Conservation (phyloP, 2,329 filamentous ascomycete species). For the Pseudopithomyces maydicus region DNA sequence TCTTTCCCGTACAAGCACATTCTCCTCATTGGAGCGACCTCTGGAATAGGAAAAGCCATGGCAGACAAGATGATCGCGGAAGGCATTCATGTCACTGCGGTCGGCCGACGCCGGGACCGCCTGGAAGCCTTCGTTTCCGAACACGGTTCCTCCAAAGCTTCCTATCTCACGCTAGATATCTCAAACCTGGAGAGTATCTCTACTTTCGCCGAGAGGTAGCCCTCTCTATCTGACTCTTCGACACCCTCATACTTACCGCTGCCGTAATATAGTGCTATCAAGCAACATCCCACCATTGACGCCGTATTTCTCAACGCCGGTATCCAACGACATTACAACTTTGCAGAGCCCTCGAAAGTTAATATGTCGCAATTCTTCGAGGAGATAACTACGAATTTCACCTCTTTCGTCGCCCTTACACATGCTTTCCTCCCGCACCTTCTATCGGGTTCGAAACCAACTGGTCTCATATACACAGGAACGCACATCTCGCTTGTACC, state of each 20-base stretch:
- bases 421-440: slow-evolving; percentile 56
- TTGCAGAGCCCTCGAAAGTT: slow-evolving; percentile 52
- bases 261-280: slow-evolving; percentile 30
- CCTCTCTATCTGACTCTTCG: neutral
- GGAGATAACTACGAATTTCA: slow-evolving; percentile 57
- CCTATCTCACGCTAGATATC: slow-evolving; percentile 54
- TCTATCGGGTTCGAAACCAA: slow-evolving; percentile 26
- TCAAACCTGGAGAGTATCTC: slow-evolving; percentile 50
- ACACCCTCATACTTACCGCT: neutral
- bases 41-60: slow-evolving; percentile 59
- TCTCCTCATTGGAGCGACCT: slow-evolving; percentile 61
- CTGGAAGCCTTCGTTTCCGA: slow-evolving; percentile 55
- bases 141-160: slow-evolving; percentile 51
- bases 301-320: slow-evolving; percentile 64
- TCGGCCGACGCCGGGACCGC: slow-evolving; percentile 59
- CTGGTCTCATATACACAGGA: slow-evolving; percentile 39
- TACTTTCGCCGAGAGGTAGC: slow-evolving; percentile 48
- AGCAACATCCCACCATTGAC: slow-evolving; percentile 57
- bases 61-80: slow-evolving; percentile 53
- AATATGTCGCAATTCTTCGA: slow-evolving; percentile 47
- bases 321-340: slow-evolving; percentile 56
- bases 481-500: slow-evolving; percentile 57
- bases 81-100: slow-evolving; percentile 60
- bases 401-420: slow-evolving; percentile 51
- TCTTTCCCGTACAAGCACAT: slow-evolving; percentile 61